These are phyloP conservation scores for Euphorbia corollata DNA, from an alignment of 441 rosid genomes.

Conservation along the genomic window DNA sequence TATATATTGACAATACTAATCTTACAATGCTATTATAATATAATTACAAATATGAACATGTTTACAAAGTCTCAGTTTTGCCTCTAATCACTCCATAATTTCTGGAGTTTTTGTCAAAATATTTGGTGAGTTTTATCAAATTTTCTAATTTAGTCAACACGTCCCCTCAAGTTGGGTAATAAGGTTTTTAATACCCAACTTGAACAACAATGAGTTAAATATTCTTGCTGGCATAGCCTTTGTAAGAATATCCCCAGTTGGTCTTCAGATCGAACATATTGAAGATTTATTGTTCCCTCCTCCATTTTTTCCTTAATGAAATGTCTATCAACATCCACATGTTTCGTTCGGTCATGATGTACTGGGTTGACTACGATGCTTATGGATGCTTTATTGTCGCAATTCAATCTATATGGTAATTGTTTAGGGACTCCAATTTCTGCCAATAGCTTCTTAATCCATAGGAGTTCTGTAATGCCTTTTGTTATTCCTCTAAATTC, in stretches of 20 bases:
- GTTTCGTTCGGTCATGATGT: too few species aligned
- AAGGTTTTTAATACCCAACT: background rate
- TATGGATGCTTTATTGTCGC: background rate
- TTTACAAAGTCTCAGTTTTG: too few species aligned
- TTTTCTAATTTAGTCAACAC: too few species aligned
- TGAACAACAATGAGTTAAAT: background rate
- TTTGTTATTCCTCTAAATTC: background rate
- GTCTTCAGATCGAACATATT: background rate
- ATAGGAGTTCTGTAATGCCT: background rate
- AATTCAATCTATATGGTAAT: background rate
- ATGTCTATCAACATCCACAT: too few species aligned
- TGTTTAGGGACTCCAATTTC: background rate
- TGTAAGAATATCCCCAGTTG: background rate
- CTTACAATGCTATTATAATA: too few species aligned
- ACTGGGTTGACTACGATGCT: background rate
- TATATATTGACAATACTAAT: too few species aligned
- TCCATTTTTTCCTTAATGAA: background rate
- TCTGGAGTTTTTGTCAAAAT: too few species aligned
- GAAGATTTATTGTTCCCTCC: background rate
- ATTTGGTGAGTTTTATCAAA: too few species aligned
- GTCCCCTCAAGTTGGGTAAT: background rate
- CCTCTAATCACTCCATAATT: too few species aligned
- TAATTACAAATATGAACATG: too few species aligned
- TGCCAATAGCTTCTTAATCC: background rate
- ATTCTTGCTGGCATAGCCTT: background rate